A percentile compares a stretch with the other conserved stretches of the same genome.
phyloP scores from a whole-genome alignment of 73 alveolate species.

The Uronychia setigera region DNA sequence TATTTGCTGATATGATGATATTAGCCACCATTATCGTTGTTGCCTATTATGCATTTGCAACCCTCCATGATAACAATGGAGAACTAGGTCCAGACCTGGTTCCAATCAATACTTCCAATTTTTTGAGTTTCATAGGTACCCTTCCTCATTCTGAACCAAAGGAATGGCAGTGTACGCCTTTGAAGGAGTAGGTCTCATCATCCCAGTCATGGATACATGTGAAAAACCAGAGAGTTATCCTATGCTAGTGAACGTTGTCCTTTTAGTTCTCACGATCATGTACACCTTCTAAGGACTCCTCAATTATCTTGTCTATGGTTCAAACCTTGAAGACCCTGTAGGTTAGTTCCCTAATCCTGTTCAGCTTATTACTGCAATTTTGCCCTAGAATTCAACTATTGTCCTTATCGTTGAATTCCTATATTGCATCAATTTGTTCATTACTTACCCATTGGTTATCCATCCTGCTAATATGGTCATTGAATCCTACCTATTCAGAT shows the following conservation, averaged over 20 bases:
- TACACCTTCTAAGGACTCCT: slow-evolving; percentile 40
- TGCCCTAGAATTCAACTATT: slow-evolving; percentile 7
- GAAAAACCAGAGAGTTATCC: slow-evolving; percentile 43
- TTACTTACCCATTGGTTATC: slow-evolving; percentile 51
- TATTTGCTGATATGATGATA: slow-evolving; percentile 58
- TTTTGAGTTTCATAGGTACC: slow-evolving; percentile 22
- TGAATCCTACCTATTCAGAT: slow-evolving; percentile 44
- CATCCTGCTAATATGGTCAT: slow-evolving; percentile 64
- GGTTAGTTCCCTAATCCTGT: too few species aligned
- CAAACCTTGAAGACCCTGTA: background rate
- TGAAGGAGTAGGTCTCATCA: slow-evolving; percentile 68
- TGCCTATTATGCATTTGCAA: slow-evolving; percentile 7
- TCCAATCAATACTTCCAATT: background rate
- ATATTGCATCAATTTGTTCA: slow-evolving; percentile 42
- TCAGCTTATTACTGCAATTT: background rate
- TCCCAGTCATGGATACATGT: slow-evolving; percentile 53
- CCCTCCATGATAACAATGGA: background rate
- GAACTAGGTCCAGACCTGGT: background rate
- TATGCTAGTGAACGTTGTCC: slow-evolving; percentile 7
- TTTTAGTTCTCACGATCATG: slow-evolving; percentile 7
- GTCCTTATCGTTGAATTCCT: slow-evolving; percentile 21
- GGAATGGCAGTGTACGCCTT: slow-evolving; percentile 60
- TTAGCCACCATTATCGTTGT: slow-evolving; percentile 33
- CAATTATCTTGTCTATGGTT: slow-evolving; percentile 42
- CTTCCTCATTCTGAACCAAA: background rate